A percentile compares a stretch with the other conserved stretches of the same genome.
Conservation (phyloP, 257 asterid species). For the Penstemon barbatus region DNA sequence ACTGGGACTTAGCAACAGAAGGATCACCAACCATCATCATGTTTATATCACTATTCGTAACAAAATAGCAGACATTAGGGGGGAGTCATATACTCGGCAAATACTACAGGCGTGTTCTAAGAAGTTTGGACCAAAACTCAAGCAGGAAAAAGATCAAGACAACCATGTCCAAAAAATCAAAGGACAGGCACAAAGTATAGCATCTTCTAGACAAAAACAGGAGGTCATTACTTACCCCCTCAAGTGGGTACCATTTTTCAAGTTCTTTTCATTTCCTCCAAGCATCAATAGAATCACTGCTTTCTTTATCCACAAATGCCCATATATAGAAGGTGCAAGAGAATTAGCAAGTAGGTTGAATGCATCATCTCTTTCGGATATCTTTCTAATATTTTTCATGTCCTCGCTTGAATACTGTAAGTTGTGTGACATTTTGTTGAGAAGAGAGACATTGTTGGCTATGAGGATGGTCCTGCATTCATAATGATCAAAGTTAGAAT, state of each 20-base stretch:
- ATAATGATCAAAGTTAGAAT: constrained; percentile 16
- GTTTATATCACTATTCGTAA: constrained; percentile 74
- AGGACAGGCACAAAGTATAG: background rate
- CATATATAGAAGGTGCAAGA: constrained; percentile 93
- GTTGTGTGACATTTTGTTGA: constrained; percentile 76
- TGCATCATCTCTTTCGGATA: constrained; percentile 72
- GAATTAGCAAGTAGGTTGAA: constrained; percentile 85
- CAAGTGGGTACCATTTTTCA: constrained; percentile 94
- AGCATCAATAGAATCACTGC: constrained; percentile 91
- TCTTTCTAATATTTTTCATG: constrained; percentile 68
- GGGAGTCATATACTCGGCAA: constrained; percentile 11
- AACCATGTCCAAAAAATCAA: background rate
- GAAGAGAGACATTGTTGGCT: constrained; percentile 86
- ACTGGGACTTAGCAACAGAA: constrained; percentile 97
- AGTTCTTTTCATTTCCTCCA: constrained; percentile 92
- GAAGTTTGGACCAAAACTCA: constrained; percentile 16
- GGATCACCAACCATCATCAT: constrained; percentile 99
- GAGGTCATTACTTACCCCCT: constrained; percentile 65
- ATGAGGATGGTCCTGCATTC: constrained; percentile 85
- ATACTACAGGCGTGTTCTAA: background rate
- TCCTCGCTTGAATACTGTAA: constrained; percentile 72
- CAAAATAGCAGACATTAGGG: constrained; percentile 20
- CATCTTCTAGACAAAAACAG: constrained; percentile 4
- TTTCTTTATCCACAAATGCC: constrained; percentile 93
- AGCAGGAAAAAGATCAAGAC: constrained; percentile 8